phyloP scores from a whole-genome alignment of 2,329 filamentous ascomycete species.

The Hypomyces rosellus region DNA sequence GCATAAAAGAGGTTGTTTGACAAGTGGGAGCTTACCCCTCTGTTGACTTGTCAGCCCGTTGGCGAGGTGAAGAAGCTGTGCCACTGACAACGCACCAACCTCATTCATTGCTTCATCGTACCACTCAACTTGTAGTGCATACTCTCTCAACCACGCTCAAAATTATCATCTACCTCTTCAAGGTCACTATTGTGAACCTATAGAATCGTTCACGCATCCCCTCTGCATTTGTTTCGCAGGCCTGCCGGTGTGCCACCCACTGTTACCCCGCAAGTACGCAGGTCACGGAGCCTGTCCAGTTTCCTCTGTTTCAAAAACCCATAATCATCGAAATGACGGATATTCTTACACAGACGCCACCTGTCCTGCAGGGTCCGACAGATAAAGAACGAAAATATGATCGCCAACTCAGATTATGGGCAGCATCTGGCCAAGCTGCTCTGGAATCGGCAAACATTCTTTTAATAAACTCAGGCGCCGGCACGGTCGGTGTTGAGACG shows the following conservation, averaged over 20 bases:
- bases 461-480: constrained; percentile 79
- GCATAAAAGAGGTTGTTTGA: not conserved
- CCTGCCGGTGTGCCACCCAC: too few relatives aligned
- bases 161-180: too few relatives aligned
- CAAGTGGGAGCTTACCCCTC: not conserved
- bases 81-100: not conserved
- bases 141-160: too few relatives aligned
- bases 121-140: too few relatives aligned
- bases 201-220: too few relatives aligned
- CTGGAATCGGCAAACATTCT: constrained; percentile 90
- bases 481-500: constrained; percentile 81
- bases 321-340: constrained; percentile 19
- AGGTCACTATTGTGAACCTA: too few relatives aligned
- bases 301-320: too few relatives aligned
- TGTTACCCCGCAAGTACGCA: too few relatives aligned
- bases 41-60: not conserved
- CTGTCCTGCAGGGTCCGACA: constrained; percentile 43
- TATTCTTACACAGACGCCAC: constrained; percentile 25
- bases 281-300: too few relatives aligned
- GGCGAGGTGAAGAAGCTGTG: not conserved
- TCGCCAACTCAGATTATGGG: constrained; percentile 91
- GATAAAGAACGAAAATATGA: constrained; percentile 79
- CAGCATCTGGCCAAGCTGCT: constrained; percentile 81
- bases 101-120: not conserved
- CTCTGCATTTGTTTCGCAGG: too few relatives aligned